Base-by-base conservation (phyloP, 805 yeast species). In the Wickerhamiella allomyrinae region DNA sequence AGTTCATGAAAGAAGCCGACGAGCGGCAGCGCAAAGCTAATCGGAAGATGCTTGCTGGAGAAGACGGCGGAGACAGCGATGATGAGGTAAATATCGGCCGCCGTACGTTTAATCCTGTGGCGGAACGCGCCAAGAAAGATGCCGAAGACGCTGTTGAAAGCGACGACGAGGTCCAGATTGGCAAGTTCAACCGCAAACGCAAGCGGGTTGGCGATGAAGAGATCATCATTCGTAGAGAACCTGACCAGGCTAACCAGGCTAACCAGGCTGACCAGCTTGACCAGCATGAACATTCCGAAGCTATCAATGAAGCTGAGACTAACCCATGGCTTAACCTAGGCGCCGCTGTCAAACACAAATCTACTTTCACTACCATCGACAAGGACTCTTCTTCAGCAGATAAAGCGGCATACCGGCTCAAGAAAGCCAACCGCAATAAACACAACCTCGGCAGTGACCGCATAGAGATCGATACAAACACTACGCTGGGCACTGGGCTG, bases 1-100 rank as follows among this genome's bases (percentile, higher is more conserved):
- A 87, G 50, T 89, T 89, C 60, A 89, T 89, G 97, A 78, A 71
- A 50, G 80, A 79, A 46, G 97, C 97, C 1, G 94, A 79, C 47
- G 77, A 76, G 43, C 71, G 77, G 49, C 73, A 74, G 47, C 71
- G 68, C 45, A 68, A 70, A 41, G 75, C 69, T 34, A 87, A 84
- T 58, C 60, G 67, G 40, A 67, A 68, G 45, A 69, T 58, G 4
- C 59, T 65, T 29, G 54, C 48, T 24, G 31, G 8, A 14, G 53
- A 50, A 17, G 45, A 39, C 13, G 61, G 59, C 2, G 62, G 55
- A 14, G 53, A 53, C 31, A 60, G 45, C 25, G 46, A 35, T 8
- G 52, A 46, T 10, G 46, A 46, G 15, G 52, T 45, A 8, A 27
- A 36, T 17, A 7, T 15, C 14, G 39, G 39, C 10, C 29, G 39